Evolutionary conservation across 805 yeast genomes (phyloP), one percentile per base, ranked within the genome.

Genomic region (Deakozyma indianensis): DNA sequence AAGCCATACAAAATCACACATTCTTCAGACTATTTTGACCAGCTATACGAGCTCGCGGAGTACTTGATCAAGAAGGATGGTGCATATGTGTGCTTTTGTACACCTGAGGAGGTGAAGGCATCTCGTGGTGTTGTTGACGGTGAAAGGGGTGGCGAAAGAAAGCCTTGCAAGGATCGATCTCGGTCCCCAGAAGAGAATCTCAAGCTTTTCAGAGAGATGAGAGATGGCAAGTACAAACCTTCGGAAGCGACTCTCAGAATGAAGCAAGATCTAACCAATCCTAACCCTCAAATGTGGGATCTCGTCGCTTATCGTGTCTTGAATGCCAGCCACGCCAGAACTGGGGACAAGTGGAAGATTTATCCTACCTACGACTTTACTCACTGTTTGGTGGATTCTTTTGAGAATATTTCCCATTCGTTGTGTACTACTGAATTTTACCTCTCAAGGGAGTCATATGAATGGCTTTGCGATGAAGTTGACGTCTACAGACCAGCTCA

Each of bases 201-300:
- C 58, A 59, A 57, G 27, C 88, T 85, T 62, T 92, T 92, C 65
- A 75, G 95, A 61, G 79, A 74, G 48, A 92, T 92, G 99, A 77
- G 81, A 59, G 86, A 86, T 58, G 98, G 98, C 40, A 69, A 71
- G 51, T 92, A 82, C 66, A 71, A 75, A 53, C 87, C 87, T 38
- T 97, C 97, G 53, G 84, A 85, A 64, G 97, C 95, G 24, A 86
- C 87, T 9, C 72, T 92, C 60, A 81, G 99, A 68, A 92, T 92
- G 97, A 90, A 90, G 63, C 96, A 86, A 71, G 95, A 92, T 58
- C 68, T 92, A 51, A 60, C 64, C 5, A 83, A 92, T 16, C 95
- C 96, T 51, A 83, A 85, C 51, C 99, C 99, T 16, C 98, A 92
- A 68, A 92, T 92, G 98, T 92, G 99, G 99, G 99, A 92, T 66